These are phyloP conservation scores for Chlorella sp. DNA, from an alignment of 139 green algal species.

Conservation along the genomic window DNA sequence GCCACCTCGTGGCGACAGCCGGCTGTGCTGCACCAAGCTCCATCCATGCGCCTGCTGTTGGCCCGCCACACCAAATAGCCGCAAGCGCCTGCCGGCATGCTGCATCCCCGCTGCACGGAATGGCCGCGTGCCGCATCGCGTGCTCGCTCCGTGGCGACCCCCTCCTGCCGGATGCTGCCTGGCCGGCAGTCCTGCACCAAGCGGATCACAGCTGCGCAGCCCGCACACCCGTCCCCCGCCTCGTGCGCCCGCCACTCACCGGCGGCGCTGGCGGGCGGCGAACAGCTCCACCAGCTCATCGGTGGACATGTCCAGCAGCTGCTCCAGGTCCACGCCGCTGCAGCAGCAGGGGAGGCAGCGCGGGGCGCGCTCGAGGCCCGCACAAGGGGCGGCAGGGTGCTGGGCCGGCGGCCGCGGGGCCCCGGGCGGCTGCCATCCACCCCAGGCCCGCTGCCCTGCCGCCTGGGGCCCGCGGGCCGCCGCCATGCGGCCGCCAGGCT, in stretches of 20 bases:
- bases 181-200: neutral
- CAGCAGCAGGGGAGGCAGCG: neutral
- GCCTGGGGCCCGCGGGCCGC: too few relatives aligned
- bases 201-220: neutral
- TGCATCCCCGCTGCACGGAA: too few relatives aligned
- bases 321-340: constrained; percentile 94
- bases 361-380: too few relatives aligned
- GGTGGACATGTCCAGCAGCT: constrained; percentile 97
- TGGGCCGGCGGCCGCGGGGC: too few relatives aligned
- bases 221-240: neutral
- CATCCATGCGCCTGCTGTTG: neutral
- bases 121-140: neutral
- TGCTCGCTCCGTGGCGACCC: too few relatives aligned
- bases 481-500: neutral
- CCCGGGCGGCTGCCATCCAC: too few relatives aligned
- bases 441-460: too few relatives aligned
- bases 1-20: too few relatives aligned
- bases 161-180: neutral
- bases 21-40: neutral
- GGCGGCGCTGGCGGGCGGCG: constrained; percentile 72
- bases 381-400: too few relatives aligned
- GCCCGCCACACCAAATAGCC: neutral
- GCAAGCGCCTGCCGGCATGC: neutral
- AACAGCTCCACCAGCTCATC: constrained; percentile 93
- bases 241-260: constrained; percentile 21